These are phyloP conservation scores for Aspergillus sp. DNA, from an alignment of 2,329 filamentous ascomycete genomes.

Conservation along the genomic window DNA sequence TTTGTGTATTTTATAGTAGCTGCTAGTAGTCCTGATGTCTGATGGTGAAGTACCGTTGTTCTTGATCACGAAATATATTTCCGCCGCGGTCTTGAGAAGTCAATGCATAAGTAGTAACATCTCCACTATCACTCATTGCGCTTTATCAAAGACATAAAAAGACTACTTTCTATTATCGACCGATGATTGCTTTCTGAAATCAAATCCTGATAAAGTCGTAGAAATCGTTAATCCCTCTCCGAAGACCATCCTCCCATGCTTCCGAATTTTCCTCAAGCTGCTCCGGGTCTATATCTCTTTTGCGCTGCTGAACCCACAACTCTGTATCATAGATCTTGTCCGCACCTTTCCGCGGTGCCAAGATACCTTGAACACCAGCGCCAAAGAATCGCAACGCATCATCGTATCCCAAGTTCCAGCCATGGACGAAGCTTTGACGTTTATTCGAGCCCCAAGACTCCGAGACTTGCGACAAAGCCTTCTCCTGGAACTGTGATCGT, in stretches of 20 bases:
- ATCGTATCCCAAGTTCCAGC: slow-evolving; percentile 58
- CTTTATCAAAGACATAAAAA: too few species aligned
- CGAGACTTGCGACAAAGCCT: slow-evolving; percentile 6
- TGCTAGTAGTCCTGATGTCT: not conserved
- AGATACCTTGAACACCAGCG: slow-evolving; percentile 36
- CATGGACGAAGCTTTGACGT: slow-evolving; percentile 57
- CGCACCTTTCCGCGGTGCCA: slow-evolving; percentile 32
- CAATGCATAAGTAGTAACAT: too few species aligned
- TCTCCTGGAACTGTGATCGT: not conserved
- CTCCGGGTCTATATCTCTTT: slow-evolving; percentile 49
- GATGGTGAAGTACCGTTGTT: too few species aligned
- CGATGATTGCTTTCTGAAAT: not conserved
- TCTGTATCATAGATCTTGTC: slow-evolving; percentile 61
- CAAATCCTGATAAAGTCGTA: slow-evolving; percentile 21
- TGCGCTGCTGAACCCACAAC: slow-evolving; percentile 59
- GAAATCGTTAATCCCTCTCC: slow-evolving; percentile 37
- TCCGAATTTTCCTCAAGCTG: slow-evolving; percentile 41
- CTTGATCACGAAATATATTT: too few species aligned
- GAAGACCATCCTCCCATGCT: slow-evolving; percentile 44
- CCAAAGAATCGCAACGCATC: slow-evolving; percentile 57
- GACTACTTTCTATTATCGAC: not conserved
- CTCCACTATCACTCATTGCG: too few species aligned
- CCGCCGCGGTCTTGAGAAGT: too few species aligned
- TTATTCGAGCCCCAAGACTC: slow-evolving; percentile 34
- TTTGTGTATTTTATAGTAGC: not conserved